Base-by-base conservation (phyloP, 441 rosid species). In the Monsonia emarginata region DNA sequence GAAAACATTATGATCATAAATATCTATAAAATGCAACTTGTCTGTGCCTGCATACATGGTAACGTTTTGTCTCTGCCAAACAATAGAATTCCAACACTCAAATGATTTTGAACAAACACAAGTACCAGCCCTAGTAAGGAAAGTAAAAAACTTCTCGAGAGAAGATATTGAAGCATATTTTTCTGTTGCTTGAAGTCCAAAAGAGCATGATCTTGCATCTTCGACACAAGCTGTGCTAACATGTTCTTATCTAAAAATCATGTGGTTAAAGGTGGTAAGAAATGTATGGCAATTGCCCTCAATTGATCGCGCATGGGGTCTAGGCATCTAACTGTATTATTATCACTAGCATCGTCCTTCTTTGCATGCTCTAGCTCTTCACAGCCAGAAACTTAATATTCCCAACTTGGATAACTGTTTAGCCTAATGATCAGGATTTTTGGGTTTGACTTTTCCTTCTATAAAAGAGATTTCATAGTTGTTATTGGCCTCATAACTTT, bases 261-360 rank as follows among this genome's bases (percentile, higher is more conserved):
- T 27, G 6, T 57, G 19, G 61, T 25, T 26, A 57, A 57, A 56
- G 28, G 60, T 30, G 3, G 60, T 56, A 10, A 56, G 5, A 26
- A 26, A 57, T 26, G 16, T 57, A n/a, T 56, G 60, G 27, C 61
- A 57, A 13, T 19, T 13, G 34, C 34, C 61, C 61, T 57, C 61
- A 57, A 25, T 13, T 57, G 61, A 26, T 57, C 14, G 26, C 14
- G 34, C 4, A 57, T 57, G 61, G 34, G 10, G 61, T 26, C 32
- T 56, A 25, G 61, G 61, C n/a, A 25, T 56, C 32, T 56, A 16
- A 11, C 61, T 56, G 3, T 56, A 10, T 56, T n/a, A 24, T 25
- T 25, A 8, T 56, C 30, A 9, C 30, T 25, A 13, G 32, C 5
- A 22, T 24, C 30, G 16, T 13, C 4, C 50, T 13, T 10, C 1